Conservation (phyloP, 805 yeast species). For the Scheffersomyces coipomensis region DNA sequence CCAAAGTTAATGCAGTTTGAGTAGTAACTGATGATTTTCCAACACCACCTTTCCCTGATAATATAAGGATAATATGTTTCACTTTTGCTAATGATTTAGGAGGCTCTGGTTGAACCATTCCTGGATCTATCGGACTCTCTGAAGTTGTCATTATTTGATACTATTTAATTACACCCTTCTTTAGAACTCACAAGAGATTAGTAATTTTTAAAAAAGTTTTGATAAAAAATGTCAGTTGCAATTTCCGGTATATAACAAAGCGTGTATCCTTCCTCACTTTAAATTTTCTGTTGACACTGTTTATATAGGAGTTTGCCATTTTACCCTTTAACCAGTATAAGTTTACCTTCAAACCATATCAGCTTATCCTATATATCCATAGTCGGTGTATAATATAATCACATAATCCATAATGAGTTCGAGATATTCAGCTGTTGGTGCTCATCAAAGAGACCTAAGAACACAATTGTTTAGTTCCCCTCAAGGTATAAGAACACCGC, state of each 20-base stretch:
- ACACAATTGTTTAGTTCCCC: conserved; percentile 38
- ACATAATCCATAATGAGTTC: conserved; percentile 17
- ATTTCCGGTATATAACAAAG: too few species aligned
- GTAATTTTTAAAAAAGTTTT: too few species aligned
- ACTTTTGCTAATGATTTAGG: conserved; percentile 47
- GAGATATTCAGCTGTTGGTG: conserved; percentile 28
- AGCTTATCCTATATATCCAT: too few species aligned
- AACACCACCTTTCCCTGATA: conserved; percentile 97
- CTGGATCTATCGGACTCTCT: not conserved
- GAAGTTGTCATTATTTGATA: not conserved
- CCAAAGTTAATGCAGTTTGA: conserved; percentile 84
- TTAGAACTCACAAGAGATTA: too few species aligned
- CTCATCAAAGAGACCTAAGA: conserved; percentile 42
- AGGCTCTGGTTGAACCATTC: conserved; percentile 8
- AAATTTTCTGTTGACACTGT: too few species aligned
- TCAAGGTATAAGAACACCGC: conserved; percentile 16
- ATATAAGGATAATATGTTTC: conserved; percentile 74
- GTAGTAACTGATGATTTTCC: conserved; percentile 96
- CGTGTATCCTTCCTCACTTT: too few species aligned
- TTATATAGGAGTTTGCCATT: too few species aligned
- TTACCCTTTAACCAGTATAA: too few species aligned
- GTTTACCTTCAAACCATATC: too few species aligned
- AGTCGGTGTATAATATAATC: too few species aligned
- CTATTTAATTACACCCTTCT: too few species aligned
- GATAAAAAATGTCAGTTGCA: too few species aligned